Evolutionary conservation across 305 asterid genomes (phyloP).

Genomic region (Striga hermonthica): DNA sequence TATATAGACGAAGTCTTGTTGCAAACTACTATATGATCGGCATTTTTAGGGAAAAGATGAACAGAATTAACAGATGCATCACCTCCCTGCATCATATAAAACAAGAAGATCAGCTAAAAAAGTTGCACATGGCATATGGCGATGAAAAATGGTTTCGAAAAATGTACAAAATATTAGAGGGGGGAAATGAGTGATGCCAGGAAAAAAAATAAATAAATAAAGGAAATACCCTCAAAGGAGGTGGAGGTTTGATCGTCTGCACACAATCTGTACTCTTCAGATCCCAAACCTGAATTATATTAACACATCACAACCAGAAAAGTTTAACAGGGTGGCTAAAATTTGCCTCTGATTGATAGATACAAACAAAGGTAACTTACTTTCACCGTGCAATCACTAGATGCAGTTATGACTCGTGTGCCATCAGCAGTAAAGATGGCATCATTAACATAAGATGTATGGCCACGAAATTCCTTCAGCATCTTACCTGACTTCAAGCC

Average conservation of each 20-base stretch:
- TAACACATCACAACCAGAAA: constrained; percentile 25
- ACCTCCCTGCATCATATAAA: constrained; percentile 65
- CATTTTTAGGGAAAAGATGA: constrained; percentile 83
- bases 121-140: constrained; percentile 1
- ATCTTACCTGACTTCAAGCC: constrained; percentile 91
- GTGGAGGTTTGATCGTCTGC: constrained; percentile 97
- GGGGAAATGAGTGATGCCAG: constrained; percentile 20
- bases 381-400: constrained; percentile 97
- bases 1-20: constrained; percentile 90
- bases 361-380: constrained; percentile 36
- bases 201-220: no score
- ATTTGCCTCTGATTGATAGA: neutral
- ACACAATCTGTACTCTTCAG: constrained; percentile 84
- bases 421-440: constrained; percentile 95
- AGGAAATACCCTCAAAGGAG: constrained; percentile 81
- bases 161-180: neutral
- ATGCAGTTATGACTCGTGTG: constrained; percentile 88
- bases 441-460: constrained; percentile 80
- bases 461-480: constrained; percentile 96
- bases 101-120: constrained; percentile 16
- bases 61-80: constrained; percentile 94
- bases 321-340: constrained; percentile 17
- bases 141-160: neutral
- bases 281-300: constrained; percentile 81
- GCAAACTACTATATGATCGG: constrained; percentile 92